These are phyloP conservation scores for Extremus antarcticus DNA, from an alignment of 495 filamentous ascomycete species.

Conservation along the genomic window DNA sequence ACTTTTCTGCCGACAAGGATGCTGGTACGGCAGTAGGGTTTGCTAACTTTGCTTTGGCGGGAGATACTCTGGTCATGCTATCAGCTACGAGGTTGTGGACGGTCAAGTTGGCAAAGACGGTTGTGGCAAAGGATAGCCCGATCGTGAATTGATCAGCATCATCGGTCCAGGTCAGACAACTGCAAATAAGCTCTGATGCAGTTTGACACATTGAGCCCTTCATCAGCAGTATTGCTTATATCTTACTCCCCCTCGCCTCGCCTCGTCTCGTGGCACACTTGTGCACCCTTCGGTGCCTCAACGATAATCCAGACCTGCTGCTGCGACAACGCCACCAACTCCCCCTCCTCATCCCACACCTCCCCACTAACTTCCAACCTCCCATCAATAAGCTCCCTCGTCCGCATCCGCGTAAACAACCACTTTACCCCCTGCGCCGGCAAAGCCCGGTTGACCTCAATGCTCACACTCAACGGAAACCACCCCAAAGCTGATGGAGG, in stretches of 20 bases:
- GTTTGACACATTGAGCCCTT: too few relatives aligned
- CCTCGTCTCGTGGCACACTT: not conserved
- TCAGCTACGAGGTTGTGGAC: slow-evolving; percentile 8
- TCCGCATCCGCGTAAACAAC: slow-evolving; percentile 26
- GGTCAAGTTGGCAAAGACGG: not conserved
- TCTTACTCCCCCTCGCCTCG: not conserved
- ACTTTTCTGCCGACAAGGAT: slow-evolving; percentile 1
- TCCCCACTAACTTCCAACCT: slow-evolving; percentile 29
- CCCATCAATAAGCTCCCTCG: slow-evolving; percentile 33
- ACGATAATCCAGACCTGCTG: not conserved
- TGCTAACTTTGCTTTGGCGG: slow-evolving; percentile 8
- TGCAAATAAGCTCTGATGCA: too few relatives aligned
- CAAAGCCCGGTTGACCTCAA: slow-evolving; percentile 34
- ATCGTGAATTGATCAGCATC: not conserved
- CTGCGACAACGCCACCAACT: slow-evolving; percentile 23
- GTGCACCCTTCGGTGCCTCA: not conserved
- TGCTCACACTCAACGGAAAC: slow-evolving; percentile 53
- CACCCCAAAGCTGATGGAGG: too few relatives aligned
- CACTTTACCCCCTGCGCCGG: slow-evolving; percentile 32
- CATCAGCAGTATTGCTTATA: too few relatives aligned
- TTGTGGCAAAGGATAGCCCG: not conserved
- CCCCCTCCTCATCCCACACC: slow-evolving; percentile 24
- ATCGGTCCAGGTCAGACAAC: not conserved
- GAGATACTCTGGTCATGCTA: slow-evolving; percentile 5
- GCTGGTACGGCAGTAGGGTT: not conserved